Evolutionary conservation across 306 rosid species (phyloP).

Genomic region (Alnus rubra): DNA sequence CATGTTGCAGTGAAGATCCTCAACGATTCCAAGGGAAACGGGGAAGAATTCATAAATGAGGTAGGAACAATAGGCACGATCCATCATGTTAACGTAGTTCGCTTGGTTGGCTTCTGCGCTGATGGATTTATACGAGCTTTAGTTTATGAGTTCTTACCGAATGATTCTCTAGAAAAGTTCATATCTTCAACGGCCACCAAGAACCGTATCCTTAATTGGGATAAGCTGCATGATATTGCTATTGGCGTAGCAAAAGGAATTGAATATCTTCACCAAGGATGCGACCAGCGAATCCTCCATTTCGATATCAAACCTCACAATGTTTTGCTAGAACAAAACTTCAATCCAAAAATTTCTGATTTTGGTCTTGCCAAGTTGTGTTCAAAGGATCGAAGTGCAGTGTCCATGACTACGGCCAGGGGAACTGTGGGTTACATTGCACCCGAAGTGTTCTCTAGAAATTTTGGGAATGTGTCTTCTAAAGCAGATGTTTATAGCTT

Average conservation of each 20-base stretch:
- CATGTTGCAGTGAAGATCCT: conserved; percentile 33
- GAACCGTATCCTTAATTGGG: conserved; percentile 35
- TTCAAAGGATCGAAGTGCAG: conserved; percentile 25
- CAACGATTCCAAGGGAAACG: conserved; percentile 10
- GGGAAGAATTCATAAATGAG: no score
- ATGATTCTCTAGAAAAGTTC: conserved; percentile 40
- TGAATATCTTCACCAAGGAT: conserved; percentile 41
- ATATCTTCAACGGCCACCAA: conserved; percentile 25
- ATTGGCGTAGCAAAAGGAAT: conserved; percentile 34
- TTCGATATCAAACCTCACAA: conserved; percentile 47
- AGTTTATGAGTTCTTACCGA: conserved; percentile 35
- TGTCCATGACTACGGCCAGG: conserved; percentile 27
- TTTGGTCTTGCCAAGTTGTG: conserved; percentile 44
- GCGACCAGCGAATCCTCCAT: conserved; percentile 42
- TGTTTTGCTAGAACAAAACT: conserved; percentile 30
- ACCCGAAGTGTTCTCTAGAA: conserved; percentile 38
- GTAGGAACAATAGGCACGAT: conserved; percentile 35
- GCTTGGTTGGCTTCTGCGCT: conserved; percentile 39
- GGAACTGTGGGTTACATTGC: conserved; percentile 47
- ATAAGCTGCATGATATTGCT: conserved; percentile 9
- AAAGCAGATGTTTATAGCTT: conserved; percentile 42
- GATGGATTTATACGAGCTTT: conserved; percentile 31
- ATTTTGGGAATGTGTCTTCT: conserved; percentile 36
- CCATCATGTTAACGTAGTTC: conserved; percentile 40
- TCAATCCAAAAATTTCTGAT: conserved; percentile 40